Evolutionary conservation across 192 early-diverging fungal species (phyloP), one percentile per base, ranked within the genome.

Genomic region (Podochytrium sp.): DNA sequence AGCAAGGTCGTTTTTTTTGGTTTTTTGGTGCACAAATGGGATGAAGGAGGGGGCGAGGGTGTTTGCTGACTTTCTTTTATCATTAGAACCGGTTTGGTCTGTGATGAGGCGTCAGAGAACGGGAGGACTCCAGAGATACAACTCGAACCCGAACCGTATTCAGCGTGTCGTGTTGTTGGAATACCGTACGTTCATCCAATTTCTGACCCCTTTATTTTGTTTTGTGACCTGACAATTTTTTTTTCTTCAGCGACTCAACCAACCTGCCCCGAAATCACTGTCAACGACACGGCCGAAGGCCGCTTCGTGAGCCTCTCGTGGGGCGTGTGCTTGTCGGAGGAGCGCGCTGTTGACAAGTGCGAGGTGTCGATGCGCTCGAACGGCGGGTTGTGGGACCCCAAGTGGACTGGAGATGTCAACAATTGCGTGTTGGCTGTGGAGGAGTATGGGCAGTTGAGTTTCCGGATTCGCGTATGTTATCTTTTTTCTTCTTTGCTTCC

Each of bases 71-170:
- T n/a, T n/a, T n/a, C n/a, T n/a, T n/a, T n/a, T n/a, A n/a, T n/a
- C n/a, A n/a, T n/a, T 47, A 65, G 66, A 69, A 51, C 66, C 66
- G 18, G 51, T 69, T 16, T 69, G 50, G 66, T 34, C 66, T 30
- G 5, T 69, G 7, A 69, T 69, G 66, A 53, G 30, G 32, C 47
- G 66, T 18, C 32, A 51, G 38, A 23, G 66, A 18, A 39, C 66
- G 7, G 66, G 51, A n/a, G 66, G 51, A 12, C 18, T 69, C 4
- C 51, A 52, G n/a, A 7, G 51, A 35, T 56, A 56, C 35, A n/a
- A 39, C 47, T 25, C 6, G 4, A 69, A 69, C 38, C 47, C 66
- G 23, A 55, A 69, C 37, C 25, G 66, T 12, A 69, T 55, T 53
- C 51, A 69, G 29, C 66, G 66, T 55, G 66, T 69, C 18, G 39